These are phyloP conservation scores for Gossypium schwendimanii DNA, from an alignment of 441 rosid species.

Conservation along the genomic window DNA sequence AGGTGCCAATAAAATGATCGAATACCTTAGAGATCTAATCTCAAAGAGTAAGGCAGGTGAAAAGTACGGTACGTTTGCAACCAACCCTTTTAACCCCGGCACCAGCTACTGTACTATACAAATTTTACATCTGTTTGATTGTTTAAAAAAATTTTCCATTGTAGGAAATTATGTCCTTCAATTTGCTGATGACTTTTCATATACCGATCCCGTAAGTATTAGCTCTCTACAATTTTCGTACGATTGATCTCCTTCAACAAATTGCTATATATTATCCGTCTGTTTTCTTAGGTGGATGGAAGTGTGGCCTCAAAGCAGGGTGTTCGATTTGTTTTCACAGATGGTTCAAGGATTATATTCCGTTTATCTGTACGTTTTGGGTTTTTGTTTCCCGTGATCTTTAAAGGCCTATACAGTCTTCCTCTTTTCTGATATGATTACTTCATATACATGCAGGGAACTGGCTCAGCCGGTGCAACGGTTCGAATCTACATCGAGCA, in stretches of 20 bases:
- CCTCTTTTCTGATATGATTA: neutral
- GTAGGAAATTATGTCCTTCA: constrained; percentile 65
- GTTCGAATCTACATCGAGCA: constrained; percentile 78
- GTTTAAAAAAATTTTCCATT: constrained; percentile 15
- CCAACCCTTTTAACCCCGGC: neutral
- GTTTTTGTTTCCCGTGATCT: neutral
- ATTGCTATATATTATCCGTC: neutral
- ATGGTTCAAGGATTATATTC: constrained; percentile 79
- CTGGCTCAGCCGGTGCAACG: constrained; percentile 95
- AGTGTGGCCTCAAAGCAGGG: constrained; percentile 88
- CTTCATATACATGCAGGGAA: constrained; percentile 46
- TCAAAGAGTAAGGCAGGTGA: constrained; percentile 69
- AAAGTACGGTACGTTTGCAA: constrained; percentile 47
- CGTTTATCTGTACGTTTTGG: constrained; percentile 63
- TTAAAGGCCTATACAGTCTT: neutral
- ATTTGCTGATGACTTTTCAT: constrained; percentile 82
- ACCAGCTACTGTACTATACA: neutral
- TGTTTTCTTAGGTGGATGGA: constrained; percentile 66
- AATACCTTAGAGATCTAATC: constrained; percentile 61
- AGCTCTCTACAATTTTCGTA: constrained; percentile 3
- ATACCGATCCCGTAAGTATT: constrained; percentile 84
- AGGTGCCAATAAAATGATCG: constrained; percentile 82
- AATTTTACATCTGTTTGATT: constrained; percentile 10
- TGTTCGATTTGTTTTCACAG: constrained; percentile 78
- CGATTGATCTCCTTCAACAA: neutral